A percentile compares a stretch with the other conserved stretches of the same genome.
Evolutionary conservation across 331 rosid species (phyloP).

Genomic region (Telfairia occidentalis): DNA sequence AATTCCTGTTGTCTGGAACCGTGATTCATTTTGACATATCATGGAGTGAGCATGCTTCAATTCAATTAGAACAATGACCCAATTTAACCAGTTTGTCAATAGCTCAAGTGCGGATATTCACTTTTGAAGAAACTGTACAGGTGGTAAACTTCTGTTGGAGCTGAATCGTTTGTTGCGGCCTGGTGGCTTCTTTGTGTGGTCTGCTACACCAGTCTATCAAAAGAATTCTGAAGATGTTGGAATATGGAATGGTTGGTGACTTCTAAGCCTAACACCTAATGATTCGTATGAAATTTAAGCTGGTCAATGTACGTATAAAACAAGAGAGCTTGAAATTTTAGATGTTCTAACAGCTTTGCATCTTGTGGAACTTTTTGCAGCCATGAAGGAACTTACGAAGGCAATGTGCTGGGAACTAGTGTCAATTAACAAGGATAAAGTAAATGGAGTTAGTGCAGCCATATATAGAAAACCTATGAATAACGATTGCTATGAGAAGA

Average conservation of each 20-base stretch:
- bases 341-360: conserved; percentile 17
- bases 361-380: conserved; percentile 35
- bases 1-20: conserved; percentile 6
- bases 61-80: background rate
- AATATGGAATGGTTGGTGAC: conserved; percentile 70
- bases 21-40: background rate
- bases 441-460: conserved; percentile 76
- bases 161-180: conserved; percentile 90
- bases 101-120: conserved; percentile 20
- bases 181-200: conserved; percentile 98
- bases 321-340: background rate
- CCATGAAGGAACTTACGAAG: conserved; percentile 68
- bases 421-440: conserved; percentile 52
- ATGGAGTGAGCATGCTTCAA: background rate
- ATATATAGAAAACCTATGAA: conserved; percentile 63
- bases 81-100: background rate
- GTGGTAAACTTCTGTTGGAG: conserved; percentile 97
- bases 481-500: conserved; percentile 85
- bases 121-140: conserved; percentile 30
- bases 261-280: background rate
- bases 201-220: conserved; percentile 96
- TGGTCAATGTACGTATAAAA: conserved; percentile 5
- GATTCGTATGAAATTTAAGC: background rate
- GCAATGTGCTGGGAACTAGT: conserved; percentile 83
- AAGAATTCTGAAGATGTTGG: conserved; percentile 57